Evolutionary conservation across 1,139 yeast species (phyloP).

Genomic region (Cylindricascospora bacillispora): DNA sequence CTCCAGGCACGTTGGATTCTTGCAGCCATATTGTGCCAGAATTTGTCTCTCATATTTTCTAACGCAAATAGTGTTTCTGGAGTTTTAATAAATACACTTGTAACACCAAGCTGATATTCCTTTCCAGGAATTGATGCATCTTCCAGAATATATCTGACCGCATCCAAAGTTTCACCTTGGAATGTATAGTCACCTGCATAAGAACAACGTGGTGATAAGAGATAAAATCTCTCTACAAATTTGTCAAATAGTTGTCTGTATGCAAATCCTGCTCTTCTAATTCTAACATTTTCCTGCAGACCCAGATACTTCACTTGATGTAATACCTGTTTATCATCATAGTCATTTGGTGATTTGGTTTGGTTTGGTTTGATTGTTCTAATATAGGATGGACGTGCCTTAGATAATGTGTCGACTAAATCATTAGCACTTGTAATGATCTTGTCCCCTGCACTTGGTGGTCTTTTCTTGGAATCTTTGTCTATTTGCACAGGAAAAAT

Average conservation of each 20-base stretch:
- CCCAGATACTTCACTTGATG: slow-evolving; percentile 97
- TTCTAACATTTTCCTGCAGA: slow-evolving; percentile 90
- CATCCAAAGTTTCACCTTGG: slow-evolving; percentile 77
- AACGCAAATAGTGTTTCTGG: slow-evolving; percentile 95
- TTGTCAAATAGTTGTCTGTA: slow-evolving; percentile 94
- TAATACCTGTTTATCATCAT: slow-evolving; percentile 76
- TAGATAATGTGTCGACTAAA: slow-evolving; percentile 77
- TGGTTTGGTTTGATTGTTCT: slow-evolving; percentile 98
- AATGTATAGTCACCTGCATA: slow-evolving; percentile 98
- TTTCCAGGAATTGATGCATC: slow-evolving; percentile 69
- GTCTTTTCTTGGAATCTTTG: slow-evolving; percentile 65
- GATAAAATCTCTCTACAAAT: slow-evolving; percentile 90
- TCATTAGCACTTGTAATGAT: slow-evolving; percentile 86
- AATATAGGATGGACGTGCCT: slow-evolving; percentile 87
- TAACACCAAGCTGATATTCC: slow-evolving; percentile 86
- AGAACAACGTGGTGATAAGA: slow-evolving; percentile 79
- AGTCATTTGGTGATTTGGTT: slow-evolving; percentile 84
- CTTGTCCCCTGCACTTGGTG: slow-evolving; percentile 96
- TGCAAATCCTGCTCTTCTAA: slow-evolving; percentile 98
- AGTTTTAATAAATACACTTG: slow-evolving; percentile 88
- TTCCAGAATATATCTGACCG: slow-evolving; percentile 63
- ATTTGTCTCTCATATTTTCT: slow-evolving; percentile 93
- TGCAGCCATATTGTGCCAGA: slow-evolving; percentile 98
- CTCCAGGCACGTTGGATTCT: slow-evolving; percentile 97
- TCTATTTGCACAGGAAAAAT: slow-evolving; percentile 72